These are phyloP conservation scores for Pseudogymnoascus pannorum DNA, from an alignment of 2,329 filamentous ascomycete genomes.

Conservation along the genomic window DNA sequence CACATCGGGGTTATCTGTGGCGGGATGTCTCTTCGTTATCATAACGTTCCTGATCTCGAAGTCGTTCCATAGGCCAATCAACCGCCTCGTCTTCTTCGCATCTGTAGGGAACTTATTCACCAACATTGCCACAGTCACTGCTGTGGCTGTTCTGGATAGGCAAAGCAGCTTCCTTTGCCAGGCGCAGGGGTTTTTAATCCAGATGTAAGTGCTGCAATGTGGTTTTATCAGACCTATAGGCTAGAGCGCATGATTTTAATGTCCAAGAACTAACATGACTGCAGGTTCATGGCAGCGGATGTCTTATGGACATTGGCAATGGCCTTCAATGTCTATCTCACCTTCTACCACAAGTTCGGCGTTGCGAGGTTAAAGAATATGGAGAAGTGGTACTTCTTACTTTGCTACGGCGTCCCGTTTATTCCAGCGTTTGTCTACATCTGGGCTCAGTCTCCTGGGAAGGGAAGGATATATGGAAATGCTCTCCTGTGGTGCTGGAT, in stretches of 20 bases:
- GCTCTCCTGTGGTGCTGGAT: slow-evolving; percentile 82
- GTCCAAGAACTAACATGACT: slow-evolving; percentile 4
- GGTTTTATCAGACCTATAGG: neutral
- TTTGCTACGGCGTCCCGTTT: slow-evolving; percentile 68
- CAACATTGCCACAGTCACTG: slow-evolving; percentile 70
- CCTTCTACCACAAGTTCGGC: slow-evolving; percentile 69
- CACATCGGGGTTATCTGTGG: slow-evolving; percentile 62
- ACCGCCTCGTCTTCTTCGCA: slow-evolving; percentile 76
- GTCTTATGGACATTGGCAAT: slow-evolving; percentile 73
- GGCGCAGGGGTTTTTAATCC: slow-evolving; percentile 71
- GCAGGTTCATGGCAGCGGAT: slow-evolving; percentile 71
- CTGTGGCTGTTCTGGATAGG: slow-evolving; percentile 48
- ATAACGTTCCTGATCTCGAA: slow-evolving; percentile 58
- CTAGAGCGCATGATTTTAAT: neutral
- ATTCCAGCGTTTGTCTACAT: slow-evolving; percentile 61
- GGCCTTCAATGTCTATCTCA: slow-evolving; percentile 77
- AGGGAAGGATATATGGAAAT: slow-evolving; percentile 62
- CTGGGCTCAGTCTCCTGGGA: slow-evolving; percentile 47
- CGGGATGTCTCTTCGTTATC: slow-evolving; percentile 66
- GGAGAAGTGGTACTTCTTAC: slow-evolving; percentile 62
- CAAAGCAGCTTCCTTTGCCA: slow-evolving; percentile 42
- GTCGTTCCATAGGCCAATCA: slow-evolving; percentile 78
- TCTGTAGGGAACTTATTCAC: slow-evolving; percentile 73
- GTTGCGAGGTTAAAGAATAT: slow-evolving; percentile 55
- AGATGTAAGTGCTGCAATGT: slow-evolving; percentile 53